phyloP scores from a whole-genome alignment of 805 yeast species.

The Wickerhamomyces strasburgensis region DNA sequence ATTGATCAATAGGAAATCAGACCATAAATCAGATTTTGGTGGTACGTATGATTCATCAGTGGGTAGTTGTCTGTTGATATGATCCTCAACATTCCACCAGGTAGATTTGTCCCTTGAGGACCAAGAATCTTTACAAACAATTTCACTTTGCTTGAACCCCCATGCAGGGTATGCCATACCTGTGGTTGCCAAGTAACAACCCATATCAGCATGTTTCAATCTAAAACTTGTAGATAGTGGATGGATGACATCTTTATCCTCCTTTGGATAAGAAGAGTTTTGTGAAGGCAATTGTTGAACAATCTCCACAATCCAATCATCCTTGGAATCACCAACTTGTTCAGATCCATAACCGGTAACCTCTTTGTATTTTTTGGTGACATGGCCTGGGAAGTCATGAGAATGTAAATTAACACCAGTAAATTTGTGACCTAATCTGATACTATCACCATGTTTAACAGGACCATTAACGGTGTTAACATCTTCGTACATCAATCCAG shows the following conservation, averaged over 20 bases:
- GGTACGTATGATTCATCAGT: constrained; percentile 42
- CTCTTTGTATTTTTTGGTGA: constrained; percentile 64
- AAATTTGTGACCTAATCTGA: constrained; percentile 66
- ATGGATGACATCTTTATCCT: constrained; percentile 54
- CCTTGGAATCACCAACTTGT: constrained; percentile 69
- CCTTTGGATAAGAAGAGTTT: constrained; percentile 34
- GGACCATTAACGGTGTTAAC: constrained; percentile 6
- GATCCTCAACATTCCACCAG: constrained; percentile 84
- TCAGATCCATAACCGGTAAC: constrained; percentile 83
- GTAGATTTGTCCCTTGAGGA: constrained; percentile 68
- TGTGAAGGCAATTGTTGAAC: constrained; percentile 47
- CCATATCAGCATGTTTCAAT: constrained; percentile 54
- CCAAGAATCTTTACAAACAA: constrained; percentile 56
- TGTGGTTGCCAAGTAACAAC: constrained; percentile 75
- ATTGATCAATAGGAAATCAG: constrained; percentile 68
- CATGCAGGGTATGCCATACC: constrained; percentile 68
- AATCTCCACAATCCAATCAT: constrained; percentile 87
- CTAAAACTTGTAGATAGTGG: constrained; percentile 76
- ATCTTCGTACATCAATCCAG: constrained; percentile 8
- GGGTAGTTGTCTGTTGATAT: constrained; percentile 54
- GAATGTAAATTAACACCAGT: constrained; percentile 80
- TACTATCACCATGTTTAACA: constrained; percentile 56
- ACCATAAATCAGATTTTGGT: constrained; percentile 70
- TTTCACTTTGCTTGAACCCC: constrained; percentile 85
- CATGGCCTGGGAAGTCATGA: constrained; percentile 74